These are phyloP conservation scores for Diplodia scrobiculata DNA, from an alignment of 2,329 filamentous ascomycete genomes.

Conservation along the genomic window DNA sequence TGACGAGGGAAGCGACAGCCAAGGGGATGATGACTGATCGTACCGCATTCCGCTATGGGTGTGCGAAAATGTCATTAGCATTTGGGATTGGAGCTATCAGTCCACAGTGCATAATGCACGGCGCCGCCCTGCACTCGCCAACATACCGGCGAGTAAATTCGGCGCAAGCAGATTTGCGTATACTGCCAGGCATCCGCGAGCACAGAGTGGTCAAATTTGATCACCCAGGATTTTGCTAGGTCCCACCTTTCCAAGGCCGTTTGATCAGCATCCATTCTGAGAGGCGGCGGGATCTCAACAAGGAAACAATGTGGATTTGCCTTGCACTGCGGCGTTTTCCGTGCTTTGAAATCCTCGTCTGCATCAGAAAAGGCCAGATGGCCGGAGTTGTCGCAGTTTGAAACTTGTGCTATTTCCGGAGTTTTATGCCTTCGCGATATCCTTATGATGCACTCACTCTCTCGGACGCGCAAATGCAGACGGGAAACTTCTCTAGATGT, in stretches of 20 bases:
- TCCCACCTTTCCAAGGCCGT: neutral
- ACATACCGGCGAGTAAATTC: neutral
- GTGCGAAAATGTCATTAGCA: too few relatives aligned
- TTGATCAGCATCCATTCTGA: neutral
- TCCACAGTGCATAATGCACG: neutral
- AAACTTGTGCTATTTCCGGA: neutral
- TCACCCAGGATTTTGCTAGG: neutral
- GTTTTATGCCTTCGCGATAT: neutral
- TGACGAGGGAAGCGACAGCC: neutral
- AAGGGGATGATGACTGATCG: slow-evolving; percentile 14
- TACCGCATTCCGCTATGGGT: neutral
- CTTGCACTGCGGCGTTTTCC: neutral
- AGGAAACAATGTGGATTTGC: neutral
- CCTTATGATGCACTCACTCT: neutral
- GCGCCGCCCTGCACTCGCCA: neutral
- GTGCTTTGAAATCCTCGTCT: neutral
- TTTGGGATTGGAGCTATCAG: neutral
- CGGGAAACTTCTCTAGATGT: neutral
- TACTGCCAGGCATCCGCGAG: neutral
- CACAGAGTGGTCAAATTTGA: neutral
- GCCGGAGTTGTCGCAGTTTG: neutral
- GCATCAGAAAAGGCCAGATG: neutral
- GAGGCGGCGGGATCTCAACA: neutral
- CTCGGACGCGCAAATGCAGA: neutral
- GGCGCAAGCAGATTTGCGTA: neutral